A percentile compares a stretch with the other conserved stretches of the same genome.
Conservation (phyloP, 345 rosid genomes). For the Eucalyptus albens region DNA sequence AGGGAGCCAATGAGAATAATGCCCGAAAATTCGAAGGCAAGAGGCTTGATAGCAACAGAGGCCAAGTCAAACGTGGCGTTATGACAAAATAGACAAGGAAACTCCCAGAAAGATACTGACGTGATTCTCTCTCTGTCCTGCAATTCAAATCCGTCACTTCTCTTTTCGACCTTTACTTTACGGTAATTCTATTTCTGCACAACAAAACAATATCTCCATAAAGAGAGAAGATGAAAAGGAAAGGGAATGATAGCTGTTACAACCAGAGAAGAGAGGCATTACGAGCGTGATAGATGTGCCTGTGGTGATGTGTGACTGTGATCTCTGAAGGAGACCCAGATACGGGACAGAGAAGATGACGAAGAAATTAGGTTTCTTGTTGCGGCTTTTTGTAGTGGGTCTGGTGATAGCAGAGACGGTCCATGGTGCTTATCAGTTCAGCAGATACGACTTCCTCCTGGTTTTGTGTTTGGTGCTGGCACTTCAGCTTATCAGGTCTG, state of each 20-base stretch:
- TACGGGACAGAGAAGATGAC: background rate
- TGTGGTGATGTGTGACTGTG: background rate
- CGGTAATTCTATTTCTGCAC: background rate
- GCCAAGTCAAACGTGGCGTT: background rate
- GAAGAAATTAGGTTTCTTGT: background rate
- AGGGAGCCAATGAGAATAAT: background rate
- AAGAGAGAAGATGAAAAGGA: background rate
- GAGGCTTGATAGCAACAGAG: background rate
- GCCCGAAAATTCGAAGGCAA: background rate
- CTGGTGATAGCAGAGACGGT: background rate
- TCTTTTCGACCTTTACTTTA: background rate
- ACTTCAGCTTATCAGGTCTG: conserved; percentile 18
- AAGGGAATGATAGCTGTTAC: background rate
- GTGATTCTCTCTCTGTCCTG: background rate
- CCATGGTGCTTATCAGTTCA: background rate
- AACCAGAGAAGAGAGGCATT: background rate
- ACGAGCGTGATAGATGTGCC: background rate
- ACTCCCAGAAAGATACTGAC: background rate
- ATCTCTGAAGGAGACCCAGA: background rate
- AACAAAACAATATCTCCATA: background rate
- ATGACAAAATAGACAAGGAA: background rate
- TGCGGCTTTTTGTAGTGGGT: background rate
- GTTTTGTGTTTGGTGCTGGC: conserved; percentile 6
- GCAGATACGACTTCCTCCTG: conserved; percentile 8
- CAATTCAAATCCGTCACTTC: background rate